Base-by-base conservation (phyloP, 805 yeast genomes). In the Nakazawaea ernobii region DNA sequence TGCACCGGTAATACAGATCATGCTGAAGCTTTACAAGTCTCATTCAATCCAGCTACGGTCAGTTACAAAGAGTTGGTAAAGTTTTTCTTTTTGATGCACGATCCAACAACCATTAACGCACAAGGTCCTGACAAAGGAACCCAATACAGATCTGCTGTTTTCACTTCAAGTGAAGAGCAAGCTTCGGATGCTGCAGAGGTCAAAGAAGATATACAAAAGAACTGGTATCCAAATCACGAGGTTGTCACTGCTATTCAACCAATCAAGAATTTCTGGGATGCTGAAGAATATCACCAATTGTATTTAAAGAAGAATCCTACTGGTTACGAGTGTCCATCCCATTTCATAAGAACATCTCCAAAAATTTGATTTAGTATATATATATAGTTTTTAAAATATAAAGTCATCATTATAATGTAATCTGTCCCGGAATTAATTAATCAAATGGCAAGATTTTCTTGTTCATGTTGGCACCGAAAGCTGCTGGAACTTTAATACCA, bases 401-500 rank as follows among this genome's bases (percentile, higher is more conserved):
- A 40, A 37, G 30, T 10, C n/a, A n/a, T 26, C 4, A 39, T n/a
- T 1, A 7, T n/a, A 24, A 39, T 10, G 26, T 15, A 14, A 9
- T 3, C 10, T 24, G 6, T 24, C 6, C 9, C 26, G n/a, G 5
- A 13, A 39, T 29, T 36, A 8, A 2, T 61, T 58, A 86, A 62
- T 86, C 94, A 68, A 84, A 86, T 1, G 92, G 92, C 20, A 85
- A 66, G 11, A 75, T 77, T 39, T 61, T 59, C 46, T 61, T 62
- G 30, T 58, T 56, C 30, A 61, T 66, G 45, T 71, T 67, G 0
- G 97, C 99, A 0, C 97, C 98, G 48, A 90, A 79, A 0, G 97
- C 97, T 66, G 97, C 89, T 0, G 99, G 99, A 1, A 94, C 77
- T 59, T 88, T 87, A 43, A 94, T 94, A 7, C 99, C 99, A 69